Evolutionary conservation across 176 grass and related monocot genomes (phyloP), one percentile per base, ranked within the genome.

Genomic region (Triticum urartu): DNA sequence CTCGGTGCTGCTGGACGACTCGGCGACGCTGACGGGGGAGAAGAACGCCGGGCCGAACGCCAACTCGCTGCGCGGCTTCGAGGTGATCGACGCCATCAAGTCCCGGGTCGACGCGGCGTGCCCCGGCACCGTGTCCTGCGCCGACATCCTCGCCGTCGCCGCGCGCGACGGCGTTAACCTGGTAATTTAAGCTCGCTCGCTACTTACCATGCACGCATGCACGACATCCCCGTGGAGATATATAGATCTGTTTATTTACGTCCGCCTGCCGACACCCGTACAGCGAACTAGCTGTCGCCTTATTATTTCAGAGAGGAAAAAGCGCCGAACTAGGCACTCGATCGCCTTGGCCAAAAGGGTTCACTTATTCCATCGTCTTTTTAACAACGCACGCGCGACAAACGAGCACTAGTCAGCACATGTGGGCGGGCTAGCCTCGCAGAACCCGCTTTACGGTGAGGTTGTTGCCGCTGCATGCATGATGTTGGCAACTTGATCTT

Each of bases 81-180:
- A 92, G 77, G 92, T 97, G 21, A 97, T 97, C 80, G 95, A 97
- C 86, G 25, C 90, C 75, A 94, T 94, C 87, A 97, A 97, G 82
- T 59, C 84, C 0, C 87, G 40, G 71, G 90, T 94, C 10, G 95
- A 97, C 68, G 79, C 82, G 13, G 40, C 89, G 1, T 97, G 92
- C 67, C 77, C 74, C 4, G 91, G 87, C 13, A 67, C 39, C 39
- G 92, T 91, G 38, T 97, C 95, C 43, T 97, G 95, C 77, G 95
- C 95, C 70, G 95, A 97, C 87, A 91, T 97, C 82, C 84, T 97
- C 81, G 95, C 95, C n/a, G 68, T 97, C 72, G 95, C 95, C 22
- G 92, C 92, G 3, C 83, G 84, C 70, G 95, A 97, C 36, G 89
- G 89, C 59, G 93, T 98, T 61, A 93, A 91, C 78, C 43, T 95